phyloP scores from a whole-genome alignment of 306 rosid genomes.

The Vigna unguiculata region DNA sequence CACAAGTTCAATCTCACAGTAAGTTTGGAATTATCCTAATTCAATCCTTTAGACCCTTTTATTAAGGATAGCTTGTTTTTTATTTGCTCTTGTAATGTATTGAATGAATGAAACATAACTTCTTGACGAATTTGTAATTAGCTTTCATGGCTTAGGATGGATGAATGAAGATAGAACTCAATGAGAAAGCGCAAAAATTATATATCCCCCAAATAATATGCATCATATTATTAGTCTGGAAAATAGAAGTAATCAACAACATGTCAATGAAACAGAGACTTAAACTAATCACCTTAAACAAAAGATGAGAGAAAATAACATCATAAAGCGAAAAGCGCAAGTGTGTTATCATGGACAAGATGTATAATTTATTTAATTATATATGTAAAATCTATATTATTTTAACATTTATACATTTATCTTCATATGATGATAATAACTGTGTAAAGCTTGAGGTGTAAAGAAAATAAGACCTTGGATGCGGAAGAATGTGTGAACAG shows the following conservation, averaged over 20 bases:
- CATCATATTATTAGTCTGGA: background rate
- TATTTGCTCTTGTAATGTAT: too few relatives aligned
- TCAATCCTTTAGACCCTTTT: too few relatives aligned
- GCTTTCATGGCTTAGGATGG: background rate
- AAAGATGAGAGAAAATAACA: background rate
- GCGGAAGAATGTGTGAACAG: background rate
- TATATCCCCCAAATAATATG: background rate
- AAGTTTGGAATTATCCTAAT: too few relatives aligned
- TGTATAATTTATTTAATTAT: background rate
- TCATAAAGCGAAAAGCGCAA: background rate
- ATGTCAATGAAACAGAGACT: background rate
- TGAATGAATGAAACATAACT: background rate
- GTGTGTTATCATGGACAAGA: background rate
- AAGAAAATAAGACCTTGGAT: background rate
- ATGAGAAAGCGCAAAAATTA: background rate
- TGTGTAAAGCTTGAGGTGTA: too few relatives aligned
- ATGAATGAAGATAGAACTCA: background rate
- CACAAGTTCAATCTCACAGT: too few relatives aligned
- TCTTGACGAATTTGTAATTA: background rate
- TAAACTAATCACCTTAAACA: background rate
- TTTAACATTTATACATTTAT: background rate
- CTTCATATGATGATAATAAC: background rate
- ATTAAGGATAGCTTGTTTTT: too few relatives aligned
- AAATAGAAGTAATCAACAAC: background rate
- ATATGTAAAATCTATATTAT: background rate